Percentiles rank a stretch among this genome's conserved stretches.
Conservation (phyloP, 805 yeast genomes). For the Danielia reshetovae region DNA sequence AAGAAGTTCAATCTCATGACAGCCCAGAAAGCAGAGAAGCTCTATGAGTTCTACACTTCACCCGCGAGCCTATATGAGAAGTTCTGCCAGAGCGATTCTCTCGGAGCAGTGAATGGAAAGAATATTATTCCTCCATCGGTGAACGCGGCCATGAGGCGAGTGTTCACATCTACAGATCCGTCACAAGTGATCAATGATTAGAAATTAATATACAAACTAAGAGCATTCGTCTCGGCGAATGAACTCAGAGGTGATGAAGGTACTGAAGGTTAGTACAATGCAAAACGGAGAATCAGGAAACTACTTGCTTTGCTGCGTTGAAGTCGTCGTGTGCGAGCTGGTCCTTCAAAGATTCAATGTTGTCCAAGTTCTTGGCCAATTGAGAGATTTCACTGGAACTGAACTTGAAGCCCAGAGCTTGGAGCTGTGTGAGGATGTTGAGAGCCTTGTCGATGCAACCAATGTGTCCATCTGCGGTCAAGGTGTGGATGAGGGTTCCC, state of each 20-base stretch:
- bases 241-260: conserved; percentile 1
- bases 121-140: conserved; percentile 48
- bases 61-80: conserved; percentile 30
- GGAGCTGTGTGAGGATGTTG: conserved; percentile 45
- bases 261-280: conserved; percentile 8
- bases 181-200: conserved; percentile 28
- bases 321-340: conserved; percentile 54
- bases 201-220: background rate
- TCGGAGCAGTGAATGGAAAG: conserved; percentile 39
- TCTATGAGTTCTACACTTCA: conserved; percentile 38
- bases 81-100: conserved; percentile 17
- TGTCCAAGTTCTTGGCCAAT: conserved; percentile 33
- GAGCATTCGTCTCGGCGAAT: background rate
- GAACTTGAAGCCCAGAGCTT: conserved; percentile 42
- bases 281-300: background rate
- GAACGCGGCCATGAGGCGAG: conserved; percentile 43
- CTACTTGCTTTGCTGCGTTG: conserved; percentile 42
- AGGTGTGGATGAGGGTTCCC: conserved; percentile 25
- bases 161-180: conserved; percentile 51
- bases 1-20: conserved; percentile 60
- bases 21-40: conserved; percentile 43
- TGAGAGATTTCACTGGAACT: conserved; percentile 36
- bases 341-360: conserved; percentile 42
- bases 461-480: conserved; percentile 35
- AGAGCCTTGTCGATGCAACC: conserved; percentile 57